Evolutionary conservation across 108 stramenopile species (phyloP).

Genomic region (Skeletonema menzelii): DNA sequence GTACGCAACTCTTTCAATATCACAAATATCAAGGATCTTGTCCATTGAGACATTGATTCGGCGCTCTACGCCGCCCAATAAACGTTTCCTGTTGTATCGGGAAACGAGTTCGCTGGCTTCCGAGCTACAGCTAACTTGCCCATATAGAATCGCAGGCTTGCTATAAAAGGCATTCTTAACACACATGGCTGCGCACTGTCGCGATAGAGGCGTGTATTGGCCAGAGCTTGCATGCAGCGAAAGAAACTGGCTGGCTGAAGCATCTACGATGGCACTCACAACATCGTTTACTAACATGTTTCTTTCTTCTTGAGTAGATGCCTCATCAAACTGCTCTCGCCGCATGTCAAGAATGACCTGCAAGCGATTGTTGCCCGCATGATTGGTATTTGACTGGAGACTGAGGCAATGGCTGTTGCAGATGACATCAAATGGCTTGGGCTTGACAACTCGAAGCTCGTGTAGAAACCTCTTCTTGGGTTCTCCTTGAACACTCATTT

Average conservation of each 20-base stretch:
- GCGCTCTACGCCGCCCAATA: neutral
- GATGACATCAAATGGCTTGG: slow-evolving; percentile 13
- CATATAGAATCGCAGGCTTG: neutral
- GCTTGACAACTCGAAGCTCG: neutral
- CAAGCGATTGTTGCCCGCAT: slow-evolving; percentile 11
- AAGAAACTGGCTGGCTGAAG: slow-evolving; percentile 9
- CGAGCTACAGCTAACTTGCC: neutral
- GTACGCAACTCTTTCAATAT: neutral
- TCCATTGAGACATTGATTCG: neutral
- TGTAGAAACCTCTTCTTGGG: neutral
- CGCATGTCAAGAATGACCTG: slow-evolving; percentile 7
- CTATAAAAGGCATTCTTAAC: neutral
- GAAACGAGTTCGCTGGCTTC: neutral
- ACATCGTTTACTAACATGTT: neutral
- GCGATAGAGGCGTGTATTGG: neutral
- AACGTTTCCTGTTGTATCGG: neutral
- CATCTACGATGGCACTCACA: slow-evolving; percentile 11
- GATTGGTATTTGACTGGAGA: neutral
- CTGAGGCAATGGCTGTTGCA: neutral
- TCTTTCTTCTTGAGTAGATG: neutral
- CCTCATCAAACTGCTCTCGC: neutral
- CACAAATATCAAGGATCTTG: neutral
- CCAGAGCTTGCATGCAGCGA: neutral
- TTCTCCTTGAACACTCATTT: too few species aligned
- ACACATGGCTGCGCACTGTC: neutral